These are phyloP conservation scores for Aaosphaeria pasadenensis DNA, from an alignment of 2,329 filamentous ascomycete species.

Conservation along the genomic window DNA sequence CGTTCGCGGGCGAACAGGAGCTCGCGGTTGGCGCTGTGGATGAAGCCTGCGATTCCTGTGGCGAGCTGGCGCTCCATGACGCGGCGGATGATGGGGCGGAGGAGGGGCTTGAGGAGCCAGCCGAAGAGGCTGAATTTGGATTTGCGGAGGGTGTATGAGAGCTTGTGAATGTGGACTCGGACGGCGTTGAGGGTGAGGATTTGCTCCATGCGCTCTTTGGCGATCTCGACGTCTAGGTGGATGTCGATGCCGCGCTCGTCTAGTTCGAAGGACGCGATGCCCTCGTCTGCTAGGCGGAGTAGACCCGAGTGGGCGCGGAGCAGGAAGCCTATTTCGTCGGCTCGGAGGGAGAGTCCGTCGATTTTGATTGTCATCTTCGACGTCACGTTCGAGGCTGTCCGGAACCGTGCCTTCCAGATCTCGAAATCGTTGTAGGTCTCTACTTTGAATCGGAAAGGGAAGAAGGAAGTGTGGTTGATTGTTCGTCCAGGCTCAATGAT, in stretches of 20 bases:
- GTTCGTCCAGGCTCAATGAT: conserved; percentile 85
- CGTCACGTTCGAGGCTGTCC: conserved; percentile 64
- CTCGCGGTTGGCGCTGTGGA: conserved; percentile 78
- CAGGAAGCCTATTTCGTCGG: conserved; percentile 88
- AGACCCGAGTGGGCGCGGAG: conserved; percentile 74
- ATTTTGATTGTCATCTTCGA: conserved; percentile 75
- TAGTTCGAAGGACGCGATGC: conserved; percentile 80
- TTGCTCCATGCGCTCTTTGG: conserved; percentile 72
- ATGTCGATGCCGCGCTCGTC: conserved; percentile 87
- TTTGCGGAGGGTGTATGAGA: conserved; percentile 73
- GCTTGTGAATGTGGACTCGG: conserved; percentile 78
- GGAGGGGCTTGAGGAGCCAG: conserved; percentile 80
- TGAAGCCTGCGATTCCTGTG: conserved; percentile 63
- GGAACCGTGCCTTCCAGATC: conserved; percentile 71
- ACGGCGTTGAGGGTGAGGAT: conserved; percentile 76
- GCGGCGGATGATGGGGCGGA: conserved; percentile 76
- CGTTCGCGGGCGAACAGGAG: conserved; percentile 83
- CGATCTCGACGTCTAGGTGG: conserved; percentile 78
- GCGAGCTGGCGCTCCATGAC: conserved; percentile 78
- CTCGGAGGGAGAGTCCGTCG: conserved; percentile 77
- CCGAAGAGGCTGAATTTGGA: conserved; percentile 74
- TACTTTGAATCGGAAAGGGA: conserved; percentile 78
- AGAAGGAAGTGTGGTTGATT: conserved; percentile 81
- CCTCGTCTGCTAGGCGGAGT: conserved; percentile 73
- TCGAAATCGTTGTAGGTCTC: conserved; percentile 85